Percentiles rank a stretch among this genome's conserved stretches.
These are phyloP conservation scores for Fusarium papillatum DNA, from an alignment of 2,329 filamentous ascomycete species.

Conservation along the genomic window DNA sequence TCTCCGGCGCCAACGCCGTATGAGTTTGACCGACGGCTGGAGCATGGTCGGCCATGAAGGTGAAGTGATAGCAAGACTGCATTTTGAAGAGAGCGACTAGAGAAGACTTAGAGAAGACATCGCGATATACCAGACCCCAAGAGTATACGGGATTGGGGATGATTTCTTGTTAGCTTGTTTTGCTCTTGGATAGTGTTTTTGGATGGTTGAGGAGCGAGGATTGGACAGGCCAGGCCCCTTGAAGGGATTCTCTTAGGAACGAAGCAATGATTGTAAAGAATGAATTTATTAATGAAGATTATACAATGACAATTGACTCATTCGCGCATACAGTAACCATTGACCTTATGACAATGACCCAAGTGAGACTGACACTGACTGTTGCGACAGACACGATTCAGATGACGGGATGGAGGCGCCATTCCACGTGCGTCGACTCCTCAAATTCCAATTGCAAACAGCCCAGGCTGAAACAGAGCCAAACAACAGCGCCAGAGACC, in stretches of 20 bases:
- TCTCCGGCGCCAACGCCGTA: conserved; percentile 49
- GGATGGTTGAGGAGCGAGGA: conserved; percentile 4
- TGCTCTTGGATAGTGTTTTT: neutral
- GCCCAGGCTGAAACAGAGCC: conserved; percentile 7
- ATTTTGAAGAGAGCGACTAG: conserved; percentile 27
- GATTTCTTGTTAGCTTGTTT: conserved; percentile 1
- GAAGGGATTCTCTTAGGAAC: conserved; percentile 9
- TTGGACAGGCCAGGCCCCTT: neutral
- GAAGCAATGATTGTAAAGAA: conserved; percentile 26
- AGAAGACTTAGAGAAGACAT: conserved; percentile 9
- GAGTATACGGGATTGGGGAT: conserved; percentile 31
- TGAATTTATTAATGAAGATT: conserved; percentile 17
- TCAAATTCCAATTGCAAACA: conserved; percentile 10
- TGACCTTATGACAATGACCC: neutral
- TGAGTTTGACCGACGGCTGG: conserved; percentile 46
- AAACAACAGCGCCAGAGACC: neutral
- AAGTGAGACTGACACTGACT: neutral
- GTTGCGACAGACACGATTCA: neutral
- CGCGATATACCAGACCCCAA: conserved; percentile 24
- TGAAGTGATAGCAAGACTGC: conserved; percentile 7
- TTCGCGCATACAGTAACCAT: neutral
- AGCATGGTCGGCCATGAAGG: conserved; percentile 23
- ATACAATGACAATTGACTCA: neutral
- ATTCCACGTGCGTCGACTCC: conserved; percentile 26
- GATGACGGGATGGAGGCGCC: neutral